Evolutionary conservation across 176 grass and related monocot genomes (phyloP).

Genomic region (Zoysia pacifica): DNA sequence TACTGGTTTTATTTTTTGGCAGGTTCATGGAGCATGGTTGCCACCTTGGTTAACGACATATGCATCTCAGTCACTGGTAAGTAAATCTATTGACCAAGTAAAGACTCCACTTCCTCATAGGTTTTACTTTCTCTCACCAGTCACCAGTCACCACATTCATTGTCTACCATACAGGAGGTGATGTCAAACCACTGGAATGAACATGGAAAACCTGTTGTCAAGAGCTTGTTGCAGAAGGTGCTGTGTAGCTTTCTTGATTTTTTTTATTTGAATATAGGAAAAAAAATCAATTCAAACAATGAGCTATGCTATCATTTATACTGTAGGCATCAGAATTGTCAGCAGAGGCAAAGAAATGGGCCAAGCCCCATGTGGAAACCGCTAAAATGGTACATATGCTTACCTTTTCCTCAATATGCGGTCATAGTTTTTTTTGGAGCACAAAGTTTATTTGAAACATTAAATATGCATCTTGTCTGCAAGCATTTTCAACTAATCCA

Average conservation of each 20-base stretch:
- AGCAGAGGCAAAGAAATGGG: constrained; percentile 66
- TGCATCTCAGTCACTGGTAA: constrained; percentile 55
- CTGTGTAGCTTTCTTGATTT: neutral
- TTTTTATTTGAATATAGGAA: constrained; percentile 28
- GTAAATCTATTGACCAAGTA: constrained; percentile 1
- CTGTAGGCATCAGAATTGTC: constrained; percentile 78
- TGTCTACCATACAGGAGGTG: constrained; percentile 56
- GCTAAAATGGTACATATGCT: constrained; percentile 44
- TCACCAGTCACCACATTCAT: neutral
- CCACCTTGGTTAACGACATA: constrained; percentile 78
- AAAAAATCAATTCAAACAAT: constrained; percentile 20
- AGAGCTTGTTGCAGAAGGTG: constrained; percentile 74
- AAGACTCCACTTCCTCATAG: neutral
- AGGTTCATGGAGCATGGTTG: constrained; percentile 92
- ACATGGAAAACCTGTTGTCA: constrained; percentile 64
- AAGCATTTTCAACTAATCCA: neutral
- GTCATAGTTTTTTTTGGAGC: constrained; percentile 16
- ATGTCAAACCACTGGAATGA: constrained; percentile 71
- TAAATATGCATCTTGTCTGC: neutral
- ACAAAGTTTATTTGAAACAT: constrained; percentile 20
- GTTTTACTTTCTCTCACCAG: constrained; percentile 24
- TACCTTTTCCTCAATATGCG: constrained; percentile 38
- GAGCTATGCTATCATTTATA: constrained; percentile 14
- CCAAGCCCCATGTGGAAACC: constrained; percentile 70
- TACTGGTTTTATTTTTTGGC: constrained; percentile 28